Base-by-base conservation (phyloP, 805 yeast species). In the Wickerhamia fluorescens region DNA sequence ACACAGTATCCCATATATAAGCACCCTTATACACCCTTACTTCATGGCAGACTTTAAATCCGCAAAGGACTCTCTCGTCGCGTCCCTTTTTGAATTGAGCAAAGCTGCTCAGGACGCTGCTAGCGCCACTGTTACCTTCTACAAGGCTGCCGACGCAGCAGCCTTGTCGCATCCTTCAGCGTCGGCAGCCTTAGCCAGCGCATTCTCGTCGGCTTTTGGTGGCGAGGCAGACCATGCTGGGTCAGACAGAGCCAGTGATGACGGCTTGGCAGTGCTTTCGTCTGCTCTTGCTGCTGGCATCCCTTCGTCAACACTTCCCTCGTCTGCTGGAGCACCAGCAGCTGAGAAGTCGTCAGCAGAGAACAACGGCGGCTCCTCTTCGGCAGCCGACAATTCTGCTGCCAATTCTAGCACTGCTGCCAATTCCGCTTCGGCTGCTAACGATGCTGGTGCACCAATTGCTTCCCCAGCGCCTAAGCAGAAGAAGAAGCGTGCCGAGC, bases 61-160 rank as follows among this genome's bases (percentile, higher is more conserved):
- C 28, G 52, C 52, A 21, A 45, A 49, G 34, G 49, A 47, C 37
- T 44, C 51, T 14, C 71, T 81, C 20, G 87, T 87, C 34, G 72
- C 92, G 23, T 75, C 95, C 1, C 69, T 87, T 36, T 81, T 78
- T 46, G 88, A 82, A 50, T 71, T 87, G 31, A 76, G 92, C 24
- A 84, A 78, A 48, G 86, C 94, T n/a, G 89, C 95, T 20, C 75
- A 72, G 39, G 88, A 81, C 33, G 85, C 89, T 30, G 85, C 95
- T 16, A 58, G 75, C 18, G 89, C 94, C 14, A 74, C 88, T 19
- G 73, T 84, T 35, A 78, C 78, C 47, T 82, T 82, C 58, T 78
- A 78, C 66, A 76, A 79, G 47, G 62, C 71, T 18, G 49, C 72
- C 10, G 62, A 64, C 27, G 71, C 29, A 23, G 16, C 65, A 35